Base-by-base conservation (phyloP, 129 eudicot species). In the Ambrosia trifida region DNA sequence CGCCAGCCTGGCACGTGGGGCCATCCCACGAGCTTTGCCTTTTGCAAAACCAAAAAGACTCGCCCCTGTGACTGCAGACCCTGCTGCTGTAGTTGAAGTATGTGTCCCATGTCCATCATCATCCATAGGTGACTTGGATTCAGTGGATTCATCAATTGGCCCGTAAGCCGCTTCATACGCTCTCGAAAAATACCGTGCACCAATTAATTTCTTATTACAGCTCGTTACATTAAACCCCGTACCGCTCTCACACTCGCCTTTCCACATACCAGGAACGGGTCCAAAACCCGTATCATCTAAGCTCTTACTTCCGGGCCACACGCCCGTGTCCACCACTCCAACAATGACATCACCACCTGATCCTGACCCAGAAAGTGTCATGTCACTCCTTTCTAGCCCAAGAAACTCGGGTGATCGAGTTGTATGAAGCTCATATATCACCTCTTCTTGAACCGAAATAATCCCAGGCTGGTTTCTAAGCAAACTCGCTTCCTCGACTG, bases 101-200 rank as follows among this genome's bases (percentile, higher is more conserved):
- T 91, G 96, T 14, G 96, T 88, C 2, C 98, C 96, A 31, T 89
- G 95, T 46, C 98, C 98, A 24, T 85, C 95, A 14, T 87, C 95
- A 54, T 92, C 98, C 78, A 89, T 72, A 3, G 97, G 92, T 5
- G 97, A 91, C 72, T 74, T 84, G 3, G 89, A 84, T 53, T 91
- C 97, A 1, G 31, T 13, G 0, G 73, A 69, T 82, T 81, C 88
- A 61, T 88, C 95, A 6, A 91, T 83, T 3, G 83, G 72, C 5
- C 97, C 97, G 45, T 72, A 84, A 12, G 85, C 76, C 14, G 90
- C 82, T 77, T 84, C 92, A 73, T 91, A 91, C 31, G 90, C 88
- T 74, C 81, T 84, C 1, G 82, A 85, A 77, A 91, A 91, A 24
- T 20, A 83, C 75, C 92, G 78, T 3, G 97, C 95, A 13, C 97